Evolutionary conservation across 2,329 filamentous ascomycete species (phyloP), one percentile per base, ranked within the genome.

Genomic region (Biscogniauxia sp.): DNA sequence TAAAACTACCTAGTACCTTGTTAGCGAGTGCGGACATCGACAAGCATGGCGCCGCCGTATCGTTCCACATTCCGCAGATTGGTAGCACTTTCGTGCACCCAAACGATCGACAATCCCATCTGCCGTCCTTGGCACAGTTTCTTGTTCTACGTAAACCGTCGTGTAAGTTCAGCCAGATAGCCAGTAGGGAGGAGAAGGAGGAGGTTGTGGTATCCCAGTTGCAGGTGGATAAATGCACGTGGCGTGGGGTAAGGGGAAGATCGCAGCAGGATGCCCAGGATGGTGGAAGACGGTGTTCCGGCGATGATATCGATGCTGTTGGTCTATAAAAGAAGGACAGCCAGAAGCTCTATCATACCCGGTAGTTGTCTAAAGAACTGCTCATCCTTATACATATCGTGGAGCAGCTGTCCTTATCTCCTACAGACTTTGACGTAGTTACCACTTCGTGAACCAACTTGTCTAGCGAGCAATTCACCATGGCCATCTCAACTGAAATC

Each of bases 401-500:
- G 6, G 37, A n/a, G 15, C 5, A 45, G 5, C 37, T 45, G 15
- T 45, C 37, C 37, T 45, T n/a, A n/a, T 45, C 37, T 17, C 7
- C 25, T 52, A 49, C 53, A 20, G 53, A 52, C 41, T 51, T 37
- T 55, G 59, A 63, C 49, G 49, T 53, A 26, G 19, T 20, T 51
- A 23, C 23, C 19, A n/a, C 11, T 20, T 58, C 28, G 28, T 20
- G 28, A 58, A 56, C 20, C 41, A 55, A 56, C n/a, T 51, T 55
- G 53, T 55, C 32, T 23, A 28, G 26, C 54, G 55, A n/a, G 17
- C 5, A 17, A n/a, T 17, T 45, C 65, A 75, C 23, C 61, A 78
- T 80, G 75, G 74, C 73, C 61, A 71, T 75, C 68, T 63, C 70
- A 52, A 73, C 73, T 49, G 77, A 80, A 63, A 59, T 73, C 55